Base-by-base conservation (phyloP, 257 asterid species). In the Scutellaria minor region DNA sequence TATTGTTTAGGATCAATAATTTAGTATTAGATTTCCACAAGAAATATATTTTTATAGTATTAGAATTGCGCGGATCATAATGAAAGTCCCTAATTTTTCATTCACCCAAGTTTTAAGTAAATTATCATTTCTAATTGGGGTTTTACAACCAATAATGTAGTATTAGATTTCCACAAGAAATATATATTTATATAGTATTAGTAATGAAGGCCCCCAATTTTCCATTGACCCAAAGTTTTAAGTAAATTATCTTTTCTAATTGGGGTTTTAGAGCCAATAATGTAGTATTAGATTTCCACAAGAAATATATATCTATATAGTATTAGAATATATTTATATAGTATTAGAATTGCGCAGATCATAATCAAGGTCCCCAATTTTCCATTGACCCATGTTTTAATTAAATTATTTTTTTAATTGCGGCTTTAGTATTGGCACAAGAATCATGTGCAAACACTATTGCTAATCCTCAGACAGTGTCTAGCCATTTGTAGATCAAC, bases 1-100 rank as follows among this genome's bases (percentile, higher is more conserved):
- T 37, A 10, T n/a, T 59, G 44, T n/a, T 60, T 37, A 37, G 41
- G 66, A 13, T 59, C 66, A 60, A 60, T 39, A 58, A 60, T 60
- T n/a, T 44, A 4, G 37, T 1, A 31, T 31, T 31, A 31, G 37
- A 31, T 31, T 31, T 31, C 37, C 37, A 31, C 37, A 31, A 31
- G 37, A 31, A 31, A 31, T 31, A 31, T 31, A 31, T 31, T 31
- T 31, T 1, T 31, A 31, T 62, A 62, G 37, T 40, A 37, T 48
- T 48, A n/a, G 14, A n/a, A 13, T 27, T 66, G 72, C 55, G 51
- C 39, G 52, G 39, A 22, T 41, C 72, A 50, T 66, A 67, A 67
- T 67, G 35, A 51, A 31, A 9, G 35, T 14, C 31, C 6, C 48
- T 37, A 4, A 51, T 51, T 50, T 66, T 35, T 51, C 62, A 67